Conservation (phyloP, 164 flowering plant genomes). For the Magnolia changhungtana region DNA sequence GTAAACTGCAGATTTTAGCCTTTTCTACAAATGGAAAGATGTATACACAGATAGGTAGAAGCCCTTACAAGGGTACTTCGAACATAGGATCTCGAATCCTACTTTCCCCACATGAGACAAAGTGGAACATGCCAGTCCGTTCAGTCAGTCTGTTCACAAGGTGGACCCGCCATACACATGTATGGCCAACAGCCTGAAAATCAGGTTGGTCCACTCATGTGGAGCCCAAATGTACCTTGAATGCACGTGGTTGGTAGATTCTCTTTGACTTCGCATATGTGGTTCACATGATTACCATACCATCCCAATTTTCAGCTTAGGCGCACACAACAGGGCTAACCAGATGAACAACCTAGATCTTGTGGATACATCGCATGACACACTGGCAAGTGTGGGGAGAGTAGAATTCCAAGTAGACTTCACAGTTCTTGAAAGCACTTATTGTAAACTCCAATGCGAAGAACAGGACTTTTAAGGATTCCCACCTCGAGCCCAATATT, state of each 20-base stretch:
- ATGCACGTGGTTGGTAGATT: not conserved
- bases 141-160: not conserved
- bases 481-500: slow-evolving; percentile 99
- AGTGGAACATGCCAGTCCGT: not conserved
- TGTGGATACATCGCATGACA: not conserved
- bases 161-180: not conserved
- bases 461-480: not conserved
- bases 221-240: not conserved
- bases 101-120: not conserved
- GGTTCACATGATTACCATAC: not conserved
- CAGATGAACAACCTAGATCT: not conserved
- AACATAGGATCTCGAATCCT: not conserved
- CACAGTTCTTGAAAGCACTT: not conserved
- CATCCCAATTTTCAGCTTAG: not conserved
- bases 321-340: not conserved
- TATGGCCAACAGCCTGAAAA: not conserved
- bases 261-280: not conserved
- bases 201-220: too few relatives aligned
- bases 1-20: not conserved
- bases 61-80: not conserved
- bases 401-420: not conserved
- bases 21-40: not conserved
- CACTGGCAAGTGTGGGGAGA: not conserved
- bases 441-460: not conserved
- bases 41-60: not conserved